Percentiles rank a stretch among this genome's conserved stretches.
phyloP scores from a whole-genome alignment of 2,329 filamentous ascomycete species.

The Fusarium brevicatenulatum region DNA sequence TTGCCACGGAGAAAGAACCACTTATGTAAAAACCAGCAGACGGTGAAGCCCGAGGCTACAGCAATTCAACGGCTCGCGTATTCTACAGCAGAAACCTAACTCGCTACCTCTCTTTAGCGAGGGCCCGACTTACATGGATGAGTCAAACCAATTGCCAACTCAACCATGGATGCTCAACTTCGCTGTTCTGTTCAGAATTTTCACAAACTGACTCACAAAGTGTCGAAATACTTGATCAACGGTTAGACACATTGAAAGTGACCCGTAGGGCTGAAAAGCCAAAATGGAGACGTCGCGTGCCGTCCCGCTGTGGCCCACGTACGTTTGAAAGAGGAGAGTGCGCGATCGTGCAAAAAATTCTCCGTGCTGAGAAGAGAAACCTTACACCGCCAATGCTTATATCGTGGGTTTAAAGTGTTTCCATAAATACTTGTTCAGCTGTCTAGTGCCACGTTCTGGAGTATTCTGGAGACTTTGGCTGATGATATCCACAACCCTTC shows the following conservation, averaged over 20 bases:
- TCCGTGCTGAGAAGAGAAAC: conserved; percentile 9
- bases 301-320: conserved; percentile 22
- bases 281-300: conserved; percentile 9
- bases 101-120: background rate
- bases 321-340: conserved; percentile 12
- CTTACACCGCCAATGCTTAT: conserved; percentile 30
- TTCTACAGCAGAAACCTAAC: background rate
- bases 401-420: conserved; percentile 14
- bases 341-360: background rate
- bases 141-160: conserved; percentile 6
- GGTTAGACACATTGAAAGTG: background rate
- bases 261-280: conserved; percentile 24
- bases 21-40: conserved; percentile 12
- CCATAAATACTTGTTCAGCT: conserved; percentile 1
- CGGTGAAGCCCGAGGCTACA: conserved; percentile 18
- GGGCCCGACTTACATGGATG: conserved; percentile 19
- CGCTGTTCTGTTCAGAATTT: background rate
- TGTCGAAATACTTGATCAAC: background rate
- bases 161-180: background rate
- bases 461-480: background rate
- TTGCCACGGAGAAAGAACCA: conserved; percentile 3
- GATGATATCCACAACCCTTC: conserved; percentile 7
- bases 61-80: background rate
- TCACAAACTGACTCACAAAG: conserved; percentile 8
- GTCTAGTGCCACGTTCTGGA: conserved; percentile 10